phyloP scores from a whole-genome alignment of 1,284 basidiomycete species.

The Papiliotrema fonsecae region DNA sequence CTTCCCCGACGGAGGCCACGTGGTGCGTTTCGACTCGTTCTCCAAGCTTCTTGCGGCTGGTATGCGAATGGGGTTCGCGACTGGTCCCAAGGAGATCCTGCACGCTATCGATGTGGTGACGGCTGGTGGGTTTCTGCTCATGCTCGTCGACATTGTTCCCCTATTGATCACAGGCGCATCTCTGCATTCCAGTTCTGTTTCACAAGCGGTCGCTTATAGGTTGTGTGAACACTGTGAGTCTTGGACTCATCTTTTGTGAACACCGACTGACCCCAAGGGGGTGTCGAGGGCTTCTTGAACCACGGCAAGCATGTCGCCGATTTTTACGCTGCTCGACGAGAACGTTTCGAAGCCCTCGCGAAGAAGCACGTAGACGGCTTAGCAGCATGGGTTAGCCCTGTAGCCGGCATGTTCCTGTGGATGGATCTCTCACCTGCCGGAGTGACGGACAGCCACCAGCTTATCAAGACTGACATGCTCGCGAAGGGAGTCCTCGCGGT shows the following conservation, averaged over 20 bases:
- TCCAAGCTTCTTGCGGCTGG: slow-evolving; percentile 83
- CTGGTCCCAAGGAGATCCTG: slow-evolving; percentile 70
- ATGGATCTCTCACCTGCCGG: slow-evolving; percentile 49
- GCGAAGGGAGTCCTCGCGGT: slow-evolving; percentile 80
- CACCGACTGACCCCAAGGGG: slow-evolving; percentile 44
- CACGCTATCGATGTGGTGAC: slow-evolving; percentile 65
- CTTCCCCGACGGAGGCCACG: slow-evolving; percentile 58
- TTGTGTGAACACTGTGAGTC: slow-evolving; percentile 63
- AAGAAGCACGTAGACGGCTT: slow-evolving; percentile 66
- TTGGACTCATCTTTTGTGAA: neutral
- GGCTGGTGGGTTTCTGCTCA: slow-evolving; percentile 7
- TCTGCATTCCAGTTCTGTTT: slow-evolving; percentile 70
- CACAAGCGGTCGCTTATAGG: slow-evolving; percentile 67
- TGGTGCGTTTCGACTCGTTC: slow-evolving; percentile 79
- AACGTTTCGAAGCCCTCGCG: slow-evolving; percentile 74
- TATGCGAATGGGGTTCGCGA: slow-evolving; percentile 61
- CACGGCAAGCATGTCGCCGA: slow-evolving; percentile 68
- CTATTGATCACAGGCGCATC: slow-evolving; percentile 60
- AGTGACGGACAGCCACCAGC: slow-evolving; percentile 61
- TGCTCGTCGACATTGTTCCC: neutral
- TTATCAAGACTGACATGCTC: slow-evolving; percentile 74
- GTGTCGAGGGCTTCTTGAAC: slow-evolving; percentile 66
- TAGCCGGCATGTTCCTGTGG: slow-evolving; percentile 91
- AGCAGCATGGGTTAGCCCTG: slow-evolving; percentile 76
- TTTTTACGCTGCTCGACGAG: slow-evolving; percentile 72